Percentiles rank a stretch among this genome's conserved stretches.
Conservation (phyloP, 495 filamentous ascomycete genomes). For the Daldinia decipiens region DNA sequence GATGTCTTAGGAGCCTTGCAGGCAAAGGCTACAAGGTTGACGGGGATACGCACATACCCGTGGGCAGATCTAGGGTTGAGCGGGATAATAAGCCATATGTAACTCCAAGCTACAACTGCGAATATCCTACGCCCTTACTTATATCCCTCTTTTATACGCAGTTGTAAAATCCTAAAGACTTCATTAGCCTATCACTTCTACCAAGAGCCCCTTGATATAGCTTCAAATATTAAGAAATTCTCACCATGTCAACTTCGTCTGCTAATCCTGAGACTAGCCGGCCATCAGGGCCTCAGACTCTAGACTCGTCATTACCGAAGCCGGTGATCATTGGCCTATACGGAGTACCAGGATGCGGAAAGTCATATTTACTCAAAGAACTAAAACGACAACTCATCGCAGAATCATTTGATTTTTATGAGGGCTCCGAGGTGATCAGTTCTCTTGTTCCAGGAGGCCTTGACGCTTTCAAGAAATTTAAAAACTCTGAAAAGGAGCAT, state of each 20-base stretch:
- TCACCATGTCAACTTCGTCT: neutral
- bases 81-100: neutral
- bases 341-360: slow-evolving; percentile 70
- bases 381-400: slow-evolving; percentile 53
- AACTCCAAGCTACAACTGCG: neutral
- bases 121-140: neutral
- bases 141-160: neutral
- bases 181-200: neutral
- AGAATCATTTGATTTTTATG: slow-evolving; percentile 58
- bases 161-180: neutral
- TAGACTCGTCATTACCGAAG: neutral
- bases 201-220: neutral
- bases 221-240: neutral
- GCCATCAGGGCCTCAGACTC: neutral
- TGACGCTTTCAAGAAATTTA: slow-evolving; percentile 58
- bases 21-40: neutral
- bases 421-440: slow-evolving; percentile 64
- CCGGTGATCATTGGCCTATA: slow-evolving; percentile 67
- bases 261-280: neutral
- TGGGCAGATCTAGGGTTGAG: neutral
- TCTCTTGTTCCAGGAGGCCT: slow-evolving; percentile 62
- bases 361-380: slow-evolving; percentile 54
- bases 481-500: slow-evolving; percentile 45
- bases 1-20: neutral
- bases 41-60: neutral